Percentiles rank a stretch among this genome's conserved stretches.
phyloP scores from a whole-genome alignment of 2,329 filamentous ascomycete genomes.

The Drechslerella coelobrocha region DNA sequence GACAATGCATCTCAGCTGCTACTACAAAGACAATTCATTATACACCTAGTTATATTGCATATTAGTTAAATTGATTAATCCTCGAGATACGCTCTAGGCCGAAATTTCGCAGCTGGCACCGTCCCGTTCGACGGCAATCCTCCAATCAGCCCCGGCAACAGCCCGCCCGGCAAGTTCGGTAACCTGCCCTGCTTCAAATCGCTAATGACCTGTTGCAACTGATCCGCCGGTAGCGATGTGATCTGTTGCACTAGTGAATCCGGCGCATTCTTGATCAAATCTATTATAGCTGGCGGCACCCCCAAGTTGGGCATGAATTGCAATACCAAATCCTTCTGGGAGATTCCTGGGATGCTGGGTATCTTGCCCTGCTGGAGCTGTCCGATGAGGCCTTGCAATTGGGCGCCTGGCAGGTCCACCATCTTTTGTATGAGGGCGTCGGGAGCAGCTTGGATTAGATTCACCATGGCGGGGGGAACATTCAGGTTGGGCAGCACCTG shows the following conservation, averaged over 20 bases:
- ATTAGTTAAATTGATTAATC: too few relatives aligned
- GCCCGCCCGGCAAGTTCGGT: not conserved
- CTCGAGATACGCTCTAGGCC: too few relatives aligned
- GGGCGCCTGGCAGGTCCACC: slow-evolving; percentile 7
- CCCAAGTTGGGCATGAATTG: slow-evolving; percentile 23
- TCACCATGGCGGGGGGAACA: slow-evolving; percentile 18
- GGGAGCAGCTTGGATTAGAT: slow-evolving; percentile 33
- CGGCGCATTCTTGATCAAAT: slow-evolving; percentile 33
- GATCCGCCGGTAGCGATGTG: slow-evolving; percentile 13
- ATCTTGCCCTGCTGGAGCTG: slow-evolving; percentile 31
- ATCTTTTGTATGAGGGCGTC: slow-evolving; percentile 18
- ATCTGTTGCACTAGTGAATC: slow-evolving; percentile 17
- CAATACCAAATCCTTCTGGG: slow-evolving; percentile 23
- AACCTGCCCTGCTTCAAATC: slow-evolving; percentile 32
- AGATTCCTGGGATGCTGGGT: slow-evolving; percentile 33
- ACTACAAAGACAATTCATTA: too few relatives aligned
- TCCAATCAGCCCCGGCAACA: not conserved
- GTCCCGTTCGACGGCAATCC: not conserved
- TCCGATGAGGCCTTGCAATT: slow-evolving; percentile 10
- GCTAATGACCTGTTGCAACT: slow-evolving; percentile 19
- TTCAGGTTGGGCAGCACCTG: slow-evolving; percentile 33
- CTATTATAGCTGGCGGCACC: slow-evolving; percentile 14
- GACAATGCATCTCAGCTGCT: too few relatives aligned
- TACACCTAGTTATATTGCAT: too few relatives aligned
- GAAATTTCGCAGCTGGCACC: too few relatives aligned